These are phyloP conservation scores for Lactifluus subvellereus DNA, from an alignment of 768 basidiomycete species.

Conservation along the genomic window DNA sequence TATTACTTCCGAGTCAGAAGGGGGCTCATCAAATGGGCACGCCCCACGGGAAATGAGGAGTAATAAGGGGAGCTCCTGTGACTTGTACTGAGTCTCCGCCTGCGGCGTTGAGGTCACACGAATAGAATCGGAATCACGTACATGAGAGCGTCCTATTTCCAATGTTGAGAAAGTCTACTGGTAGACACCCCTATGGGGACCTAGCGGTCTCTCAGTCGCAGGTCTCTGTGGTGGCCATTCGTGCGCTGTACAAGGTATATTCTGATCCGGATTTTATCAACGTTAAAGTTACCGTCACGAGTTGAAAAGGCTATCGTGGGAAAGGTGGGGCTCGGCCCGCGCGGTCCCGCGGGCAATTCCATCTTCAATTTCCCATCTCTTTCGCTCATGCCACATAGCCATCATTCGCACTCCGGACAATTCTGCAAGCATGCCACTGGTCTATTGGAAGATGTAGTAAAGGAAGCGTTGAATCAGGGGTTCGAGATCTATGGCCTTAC, in stretches of 20 bases:
- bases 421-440: conserved; percentile 90
- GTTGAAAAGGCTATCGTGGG: not conserved
- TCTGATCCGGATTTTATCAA: not conserved
- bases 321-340: not conserved
- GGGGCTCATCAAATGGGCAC: not conserved
- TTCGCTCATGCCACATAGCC: conserved; percentile 55
- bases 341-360: not conserved
- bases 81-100: not conserved
- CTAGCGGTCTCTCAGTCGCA: not conserved
- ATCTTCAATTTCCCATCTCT: not conserved
- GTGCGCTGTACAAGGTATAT: not conserved
- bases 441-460: conserved; percentile 71
- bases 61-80: conserved; percentile 12
- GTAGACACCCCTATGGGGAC: conserved; percentile 5
- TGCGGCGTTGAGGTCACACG: not conserved
- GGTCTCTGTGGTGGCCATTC: not conserved
- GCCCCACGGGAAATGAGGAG: not conserved
- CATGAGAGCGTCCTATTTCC: conserved; percentile 7
- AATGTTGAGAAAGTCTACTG: conserved; percentile 7
- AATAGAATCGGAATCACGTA: conserved; percentile 1
- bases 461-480: conserved; percentile 68
- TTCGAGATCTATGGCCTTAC: conserved; percentile 83
- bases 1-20: not conserved
- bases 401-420: conserved; percentile 90
- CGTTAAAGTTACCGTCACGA: not conserved